Evolutionary conservation across 1,284 basidiomycete species (phyloP), one percentile per base, ranked within the genome.

Genomic region (Cystobasidium sp.): DNA sequence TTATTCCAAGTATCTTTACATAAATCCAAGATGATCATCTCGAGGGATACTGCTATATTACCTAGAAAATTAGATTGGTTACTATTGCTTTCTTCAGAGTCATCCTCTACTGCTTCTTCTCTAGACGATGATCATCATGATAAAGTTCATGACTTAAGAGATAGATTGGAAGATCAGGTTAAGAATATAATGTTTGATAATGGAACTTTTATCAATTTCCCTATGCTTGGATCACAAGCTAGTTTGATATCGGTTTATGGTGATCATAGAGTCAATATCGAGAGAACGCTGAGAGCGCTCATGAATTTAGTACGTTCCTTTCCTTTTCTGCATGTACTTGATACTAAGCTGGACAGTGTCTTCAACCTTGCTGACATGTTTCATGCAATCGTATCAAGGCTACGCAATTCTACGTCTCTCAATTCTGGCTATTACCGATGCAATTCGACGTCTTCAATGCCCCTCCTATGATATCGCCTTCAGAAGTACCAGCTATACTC

Each of bases 51-150:
- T 4, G 92, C 93, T 12, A 91, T 98, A 76, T 86, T 97, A 41
- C 96, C 97, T 49, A 90, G 96, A 77, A 99, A 99, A 83, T 86
- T 99, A 77, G 96, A 99, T 81, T 98, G 96, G 95, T 91, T 99
- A 88, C 89, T 98, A 72, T 91, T 91, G 12, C 43, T n/a, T 18
- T 18, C 31, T 59, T 31, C 31, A 31, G 31, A 31, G 31, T 31
- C 31, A 31, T 31, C 31, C 31, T 31, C 31, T 31, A 31, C 31
- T 31, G 31, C 31, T 31, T 31, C 31, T 2, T 31, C 31, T 31
- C 5, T 31, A 31, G 31, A 31, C 31, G 31, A 31, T 31, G 9
- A 39, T 14, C 7, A 18, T 18, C 52, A 20, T 20, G 9, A 53
- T 9, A 18, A 20, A 20, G 20, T 20, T 53, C 12, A 53, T 53